phyloP scores from a whole-genome alignment of 164 flowering plant species.

The Protea cynaroides region DNA sequence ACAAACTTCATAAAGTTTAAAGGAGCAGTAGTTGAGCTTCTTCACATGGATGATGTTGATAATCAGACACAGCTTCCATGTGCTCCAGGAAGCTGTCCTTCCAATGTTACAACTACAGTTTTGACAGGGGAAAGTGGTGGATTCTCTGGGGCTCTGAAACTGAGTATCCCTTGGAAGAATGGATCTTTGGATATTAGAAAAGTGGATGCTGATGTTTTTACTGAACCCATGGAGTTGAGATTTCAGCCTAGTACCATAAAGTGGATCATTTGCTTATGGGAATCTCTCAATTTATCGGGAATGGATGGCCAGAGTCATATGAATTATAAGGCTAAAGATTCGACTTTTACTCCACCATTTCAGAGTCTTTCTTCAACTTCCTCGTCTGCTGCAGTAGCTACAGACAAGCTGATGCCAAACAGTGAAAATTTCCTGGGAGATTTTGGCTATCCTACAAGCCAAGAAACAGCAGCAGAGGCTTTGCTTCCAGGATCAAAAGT shows the following conservation, averaged over 20 bases:
- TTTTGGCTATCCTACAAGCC: slow-evolving; percentile 18
- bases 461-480: slow-evolving; percentile 27
- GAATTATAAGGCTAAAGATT: slow-evolving; percentile 23
- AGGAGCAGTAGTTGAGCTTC: slow-evolving; percentile 76
- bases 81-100: slow-evolving; percentile 22
- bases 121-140: slow-evolving; percentile 70
- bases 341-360: slow-evolving; percentile 33
- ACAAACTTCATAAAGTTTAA: slow-evolving; percentile 67
- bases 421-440: slow-evolving; percentile 19
- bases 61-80: slow-evolving; percentile 19
- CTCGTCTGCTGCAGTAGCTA: slow-evolving; percentile 23
- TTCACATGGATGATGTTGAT: slow-evolving; percentile 44
- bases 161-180: slow-evolving; percentile 90
- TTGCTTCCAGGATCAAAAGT: slow-evolving; percentile 52
- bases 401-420: slow-evolving; percentile 18
- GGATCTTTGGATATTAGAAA: slow-evolving; percentile 74
- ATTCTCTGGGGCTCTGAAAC: slow-evolving; percentile 64
- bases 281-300: slow-evolving; percentile 27
- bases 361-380: slow-evolving; percentile 25
- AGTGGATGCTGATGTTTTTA: slow-evolving; percentile 63
- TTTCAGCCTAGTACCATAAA: slow-evolving; percentile 62
- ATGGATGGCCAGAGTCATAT: slow-evolving; percentile 16
- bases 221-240: slow-evolving; percentile 62
- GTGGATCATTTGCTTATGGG: slow-evolving; percentile 56
- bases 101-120: slow-evolving; percentile 38